A percentile compares a stretch with the other conserved stretches of the same genome.
Conservation (phyloP, 371 early-diverging fungal genomes). For the Smittium culicis region DNA sequence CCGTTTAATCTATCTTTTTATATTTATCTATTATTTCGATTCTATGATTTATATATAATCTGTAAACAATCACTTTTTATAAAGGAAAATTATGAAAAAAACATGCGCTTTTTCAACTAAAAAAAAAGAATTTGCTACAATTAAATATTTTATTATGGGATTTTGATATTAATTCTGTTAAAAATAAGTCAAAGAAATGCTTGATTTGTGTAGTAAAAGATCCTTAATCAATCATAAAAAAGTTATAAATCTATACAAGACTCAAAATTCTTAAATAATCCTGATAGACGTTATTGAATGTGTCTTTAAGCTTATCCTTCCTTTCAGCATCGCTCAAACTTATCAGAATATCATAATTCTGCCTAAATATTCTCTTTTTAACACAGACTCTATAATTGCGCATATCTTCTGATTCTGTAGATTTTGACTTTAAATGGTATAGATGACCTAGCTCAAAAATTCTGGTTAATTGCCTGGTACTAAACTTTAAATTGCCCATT, state of each 20-base stretch:
- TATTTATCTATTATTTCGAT: too few relatives aligned
- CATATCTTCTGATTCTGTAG: slow-evolving; percentile 33
- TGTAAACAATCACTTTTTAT: too few relatives aligned
- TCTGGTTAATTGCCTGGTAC: slow-evolving; percentile 56
- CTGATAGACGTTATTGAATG: slow-evolving; percentile 55
- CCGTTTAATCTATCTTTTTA: slow-evolving; percentile 12
- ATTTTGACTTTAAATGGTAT: slow-evolving; percentile 36
- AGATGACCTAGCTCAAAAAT: slow-evolving; percentile 64
- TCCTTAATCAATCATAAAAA: too few relatives aligned
- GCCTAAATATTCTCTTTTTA: slow-evolving; percentile 61
- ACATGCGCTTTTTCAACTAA: too few relatives aligned
- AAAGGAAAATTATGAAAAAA: too few relatives aligned
- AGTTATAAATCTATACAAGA: too few relatives aligned
- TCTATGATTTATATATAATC: too few relatives aligned
- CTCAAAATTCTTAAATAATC: slow-evolving; percentile 61
- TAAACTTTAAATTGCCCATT: slow-evolving; percentile 12
- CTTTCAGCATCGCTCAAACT: slow-evolving; percentile 48
- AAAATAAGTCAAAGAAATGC: too few relatives aligned
- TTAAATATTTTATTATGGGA: too few relatives aligned
- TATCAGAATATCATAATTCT: slow-evolving; percentile 54
- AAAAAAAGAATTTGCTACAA: too few relatives aligned
- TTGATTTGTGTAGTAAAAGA: too few relatives aligned
- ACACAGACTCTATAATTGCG: slow-evolving; percentile 58
- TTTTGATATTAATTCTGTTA: too few relatives aligned
- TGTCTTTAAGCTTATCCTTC: slow-evolving; percentile 55